Evolutionary conservation across 2,329 filamentous ascomycete genomes (phyloP).

Genomic region (Penicillium verrucosum): DNA sequence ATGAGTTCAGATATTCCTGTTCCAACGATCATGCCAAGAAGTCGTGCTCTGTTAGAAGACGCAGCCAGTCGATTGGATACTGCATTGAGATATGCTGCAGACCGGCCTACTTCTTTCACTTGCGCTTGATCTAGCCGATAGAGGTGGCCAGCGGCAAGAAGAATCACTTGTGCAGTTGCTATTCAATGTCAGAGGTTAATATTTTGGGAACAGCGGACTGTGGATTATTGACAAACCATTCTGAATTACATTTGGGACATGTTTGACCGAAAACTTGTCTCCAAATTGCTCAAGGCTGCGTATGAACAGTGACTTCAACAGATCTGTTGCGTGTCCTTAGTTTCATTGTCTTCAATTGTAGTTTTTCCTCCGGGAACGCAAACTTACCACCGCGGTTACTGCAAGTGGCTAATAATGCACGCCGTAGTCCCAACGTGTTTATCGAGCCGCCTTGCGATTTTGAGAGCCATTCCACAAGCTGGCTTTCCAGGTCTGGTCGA

Average conservation of each 20-base stretch:
- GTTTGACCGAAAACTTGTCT: conserved; percentile 80
- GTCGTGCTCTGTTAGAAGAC: conserved; percentile 69
- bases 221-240: conserved; percentile 54
- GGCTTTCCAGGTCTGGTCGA: conserved; percentile 50
- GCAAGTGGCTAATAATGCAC: conserved; percentile 61
- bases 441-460: conserved; percentile 64
- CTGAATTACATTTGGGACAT: conserved; percentile 80
- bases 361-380: background rate
- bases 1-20: conserved; percentile 66
- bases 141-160: conserved; percentile 74
- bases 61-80: conserved; percentile 82
- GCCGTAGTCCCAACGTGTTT: conserved; percentile 61
- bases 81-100: conserved; percentile 68
- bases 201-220: background rate
- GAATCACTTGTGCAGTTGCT: conserved; percentile 77
- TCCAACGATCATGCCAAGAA: conserved; percentile 85
- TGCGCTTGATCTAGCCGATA: conserved; percentile 64
- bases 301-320: conserved; percentile 53
- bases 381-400: conserved; percentile 49
- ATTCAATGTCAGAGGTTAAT: conserved; percentile 21
- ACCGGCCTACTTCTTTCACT: conserved; percentile 66
- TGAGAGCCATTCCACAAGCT: conserved; percentile 64
- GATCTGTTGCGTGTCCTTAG: conserved; percentile 33
- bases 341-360: background rate
- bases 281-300: conserved; percentile 72